Conservation (phyloP, 345 rosid species). For the Raphanus raphanistrum region DNA sequence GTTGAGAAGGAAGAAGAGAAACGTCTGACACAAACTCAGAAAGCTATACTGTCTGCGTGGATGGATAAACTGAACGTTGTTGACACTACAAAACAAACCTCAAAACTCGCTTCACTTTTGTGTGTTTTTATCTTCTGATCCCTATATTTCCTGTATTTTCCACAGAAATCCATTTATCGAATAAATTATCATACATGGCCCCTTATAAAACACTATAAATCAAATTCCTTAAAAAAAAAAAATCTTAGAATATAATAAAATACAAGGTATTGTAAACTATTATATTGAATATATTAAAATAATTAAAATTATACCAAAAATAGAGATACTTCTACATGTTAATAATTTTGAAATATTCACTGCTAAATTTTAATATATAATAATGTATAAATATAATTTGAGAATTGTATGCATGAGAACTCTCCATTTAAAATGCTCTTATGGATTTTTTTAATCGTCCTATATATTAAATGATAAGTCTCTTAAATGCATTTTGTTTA, state of each 20-base stretch:
- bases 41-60: background rate
- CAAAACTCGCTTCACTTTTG: background rate
- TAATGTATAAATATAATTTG: no score
- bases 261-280: background rate
- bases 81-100: background rate
- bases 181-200: background rate
- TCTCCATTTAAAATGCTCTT: no score
- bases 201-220: background rate
- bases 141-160: background rate
- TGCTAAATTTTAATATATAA: no score
- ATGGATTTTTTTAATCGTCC: no score
- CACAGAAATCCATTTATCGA: background rate
- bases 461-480: no score
- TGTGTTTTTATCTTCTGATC: background rate
- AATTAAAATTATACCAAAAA: background rate
- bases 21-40: background rate
- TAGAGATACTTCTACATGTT: no score
- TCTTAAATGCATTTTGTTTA: no score
- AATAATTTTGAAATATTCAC: no score
- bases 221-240: background rate
- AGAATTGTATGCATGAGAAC: no score
- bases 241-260: background rate
- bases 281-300: background rate
- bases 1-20: background rate
- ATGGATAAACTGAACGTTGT: background rate